These are phyloP conservation scores for Rhizophagus clarus DNA, from an alignment of 192 early-diverging fungal species.

Conservation along the genomic window DNA sequence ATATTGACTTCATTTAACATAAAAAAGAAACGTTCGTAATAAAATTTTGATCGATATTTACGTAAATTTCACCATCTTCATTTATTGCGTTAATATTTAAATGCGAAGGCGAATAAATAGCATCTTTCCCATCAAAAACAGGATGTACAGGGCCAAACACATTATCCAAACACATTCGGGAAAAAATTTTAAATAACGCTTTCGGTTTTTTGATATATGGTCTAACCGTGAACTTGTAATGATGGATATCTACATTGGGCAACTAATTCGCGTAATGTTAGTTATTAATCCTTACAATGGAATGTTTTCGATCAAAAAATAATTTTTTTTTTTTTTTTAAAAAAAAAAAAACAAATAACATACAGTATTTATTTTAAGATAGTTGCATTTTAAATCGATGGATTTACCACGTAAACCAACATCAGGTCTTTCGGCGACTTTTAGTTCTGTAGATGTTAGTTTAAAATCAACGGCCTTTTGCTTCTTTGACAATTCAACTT, in stretches of 20 bases:
- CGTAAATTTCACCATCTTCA: background rate
- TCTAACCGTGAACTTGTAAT: background rate
- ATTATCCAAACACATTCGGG: background rate
- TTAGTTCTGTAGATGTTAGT: background rate
- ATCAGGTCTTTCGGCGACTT: background rate
- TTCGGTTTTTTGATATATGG: background rate
- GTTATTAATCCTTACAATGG: too few species aligned
- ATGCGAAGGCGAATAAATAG: background rate
- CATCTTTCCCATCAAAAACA: background rate
- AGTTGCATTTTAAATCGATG: background rate
- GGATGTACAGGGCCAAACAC: background rate
- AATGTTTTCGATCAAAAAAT: too few species aligned
- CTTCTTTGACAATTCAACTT: too few species aligned
- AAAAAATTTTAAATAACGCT: background rate
- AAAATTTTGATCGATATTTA: background rate
- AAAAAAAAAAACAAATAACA: background rate
- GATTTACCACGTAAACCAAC: constrained; percentile 1
- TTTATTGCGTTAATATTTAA: too few species aligned
- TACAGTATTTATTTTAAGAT: background rate
- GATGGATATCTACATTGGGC: background rate
- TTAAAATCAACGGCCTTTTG: background rate
- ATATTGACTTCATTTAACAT: too few species aligned
- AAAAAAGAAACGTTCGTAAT: too few species aligned
- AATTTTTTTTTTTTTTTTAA: too few species aligned
- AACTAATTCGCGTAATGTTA: background rate